Evolutionary conservation across 495 filamentous ascomycete species (phyloP).

Genomic region (Polyplosphaeria fusca): DNA sequence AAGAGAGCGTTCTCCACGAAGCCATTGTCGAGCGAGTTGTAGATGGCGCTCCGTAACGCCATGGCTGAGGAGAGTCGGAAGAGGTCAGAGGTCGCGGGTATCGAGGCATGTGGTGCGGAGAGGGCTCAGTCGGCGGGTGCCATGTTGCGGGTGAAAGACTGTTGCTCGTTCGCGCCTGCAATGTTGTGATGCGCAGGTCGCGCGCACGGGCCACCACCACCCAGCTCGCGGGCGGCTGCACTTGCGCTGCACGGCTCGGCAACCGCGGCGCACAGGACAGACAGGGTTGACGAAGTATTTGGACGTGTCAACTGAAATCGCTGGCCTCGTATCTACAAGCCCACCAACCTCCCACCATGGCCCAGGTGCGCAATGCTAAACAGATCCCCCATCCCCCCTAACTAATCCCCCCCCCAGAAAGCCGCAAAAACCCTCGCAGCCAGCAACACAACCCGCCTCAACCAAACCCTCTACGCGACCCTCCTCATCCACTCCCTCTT

Average conservation of each 20-base stretch:
- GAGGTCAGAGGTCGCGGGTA: conserved; percentile 21
- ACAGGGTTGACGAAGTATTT: too few relatives aligned
- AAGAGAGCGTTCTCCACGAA: conserved; percentile 85
- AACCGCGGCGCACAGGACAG: too few relatives aligned
- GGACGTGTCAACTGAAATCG: too few relatives aligned
- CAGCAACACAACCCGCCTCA: conserved; percentile 69
- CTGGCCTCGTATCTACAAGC: too few relatives aligned
- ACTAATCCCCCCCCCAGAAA: conserved; percentile 58
- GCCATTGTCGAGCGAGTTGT: conserved; percentile 92
- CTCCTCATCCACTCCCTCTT: conserved; percentile 68
- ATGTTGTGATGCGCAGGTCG: background rate
- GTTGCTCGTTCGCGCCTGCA: background rate
- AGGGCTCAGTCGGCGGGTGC: background rate
- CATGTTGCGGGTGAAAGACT: conserved; percentile 8
- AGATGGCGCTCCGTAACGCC: conserved; percentile 79
- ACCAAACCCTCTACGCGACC: conserved; percentile 74
- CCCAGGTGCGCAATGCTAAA: conserved; percentile 19
- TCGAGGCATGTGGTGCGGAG: background rate
- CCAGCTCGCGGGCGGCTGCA: too few relatives aligned
- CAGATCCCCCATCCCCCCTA: background rate
- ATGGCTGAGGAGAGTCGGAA: conserved; percentile 47
- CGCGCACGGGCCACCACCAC: background rate
- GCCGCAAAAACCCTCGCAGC: conserved; percentile 87
- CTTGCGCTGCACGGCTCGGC: background rate
- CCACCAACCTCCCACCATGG: too few relatives aligned